Percentiles rank a stretch among this genome's conserved stretches.
Evolutionary conservation across 1,139 yeast species (phyloP).

Genomic region (Taphrina sp.): DNA sequence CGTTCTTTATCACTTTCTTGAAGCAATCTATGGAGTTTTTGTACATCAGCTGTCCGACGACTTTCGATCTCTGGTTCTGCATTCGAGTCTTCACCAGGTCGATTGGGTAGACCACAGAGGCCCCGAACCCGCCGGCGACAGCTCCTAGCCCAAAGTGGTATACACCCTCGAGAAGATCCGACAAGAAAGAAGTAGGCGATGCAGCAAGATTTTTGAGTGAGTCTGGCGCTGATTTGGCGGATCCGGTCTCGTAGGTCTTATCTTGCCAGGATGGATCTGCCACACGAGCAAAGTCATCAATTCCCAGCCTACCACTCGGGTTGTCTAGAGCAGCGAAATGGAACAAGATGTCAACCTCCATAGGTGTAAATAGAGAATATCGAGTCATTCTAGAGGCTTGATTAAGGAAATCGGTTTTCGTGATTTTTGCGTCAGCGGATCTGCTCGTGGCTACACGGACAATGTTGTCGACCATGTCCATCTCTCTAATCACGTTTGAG

Average conservation of each 20-base stretch:
- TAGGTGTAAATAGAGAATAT: conserved; percentile 49
- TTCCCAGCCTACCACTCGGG: conserved; percentile 44
- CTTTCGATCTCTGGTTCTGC: conserved; percentile 84
- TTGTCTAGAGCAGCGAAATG: conserved; percentile 48
- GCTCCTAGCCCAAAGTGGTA: conserved; percentile 90
- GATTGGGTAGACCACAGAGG: conserved; percentile 96
- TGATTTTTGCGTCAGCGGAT: conserved; percentile 46
- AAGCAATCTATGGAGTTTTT: conserved; percentile 85
- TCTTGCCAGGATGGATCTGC: conserved; percentile 50
- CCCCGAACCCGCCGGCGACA: conserved; percentile 96
- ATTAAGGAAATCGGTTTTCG: conserved; percentile 46
- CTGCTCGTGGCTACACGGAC: conserved; percentile 44
- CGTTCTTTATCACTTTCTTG: conserved; percentile 67
- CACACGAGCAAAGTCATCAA: conserved; percentile 48
- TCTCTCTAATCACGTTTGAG: conserved; percentile 48
- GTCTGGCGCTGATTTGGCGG: conserved; percentile 42
- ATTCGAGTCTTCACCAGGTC: conserved; percentile 94
- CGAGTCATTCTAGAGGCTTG: conserved; percentile 48
- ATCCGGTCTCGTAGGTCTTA: conserved; percentile 35
- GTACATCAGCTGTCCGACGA: conserved; percentile 58
- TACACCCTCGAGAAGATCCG: conserved; percentile 69
- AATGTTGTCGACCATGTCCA: conserved; percentile 48
- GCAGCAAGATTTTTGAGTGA: conserved; percentile 48
- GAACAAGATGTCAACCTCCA: conserved; percentile 50
- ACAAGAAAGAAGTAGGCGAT: conserved; percentile 46